These are phyloP conservation scores for Anthostomella pinea DNA, from an alignment of 2,329 filamentous ascomycete species.

Conservation along the genomic window DNA sequence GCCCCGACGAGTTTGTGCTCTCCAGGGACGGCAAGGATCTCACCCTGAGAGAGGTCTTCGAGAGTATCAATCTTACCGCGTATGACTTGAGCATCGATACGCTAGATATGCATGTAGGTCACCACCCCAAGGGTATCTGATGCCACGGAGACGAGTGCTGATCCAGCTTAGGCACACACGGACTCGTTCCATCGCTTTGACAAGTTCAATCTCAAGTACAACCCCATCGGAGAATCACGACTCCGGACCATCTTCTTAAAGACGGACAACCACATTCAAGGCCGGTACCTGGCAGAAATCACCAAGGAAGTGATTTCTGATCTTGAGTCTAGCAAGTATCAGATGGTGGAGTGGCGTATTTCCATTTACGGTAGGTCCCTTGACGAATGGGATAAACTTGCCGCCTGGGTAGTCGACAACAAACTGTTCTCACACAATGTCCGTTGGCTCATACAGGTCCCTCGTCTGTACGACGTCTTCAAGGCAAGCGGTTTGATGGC, in stretches of 20 bases:
- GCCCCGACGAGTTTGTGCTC: slow-evolving; percentile 87
- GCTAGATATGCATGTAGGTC: slow-evolving; percentile 89
- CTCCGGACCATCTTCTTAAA: slow-evolving; percentile 98
- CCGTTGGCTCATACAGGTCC: slow-evolving; percentile 94
- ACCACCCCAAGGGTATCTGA: not conserved
- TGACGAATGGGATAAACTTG: slow-evolving; percentile 96
- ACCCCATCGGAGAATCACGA: slow-evolving; percentile 92
- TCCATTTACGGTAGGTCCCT: slow-evolving; percentile 91
- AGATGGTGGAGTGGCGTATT: slow-evolving; percentile 99
- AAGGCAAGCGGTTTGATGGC: slow-evolving; percentile 84
- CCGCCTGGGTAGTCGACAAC: slow-evolving; percentile 96
- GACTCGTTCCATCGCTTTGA: slow-evolving; percentile 99
- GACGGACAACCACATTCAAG: slow-evolving; percentile 96
- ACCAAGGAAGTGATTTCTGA: slow-evolving; percentile 97
- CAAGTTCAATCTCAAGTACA: slow-evolving; percentile 99
- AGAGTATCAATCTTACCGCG: slow-evolving; percentile 94
- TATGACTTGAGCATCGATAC: slow-evolving; percentile 99
- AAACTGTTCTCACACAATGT: slow-evolving; percentile 98
- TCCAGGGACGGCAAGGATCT: slow-evolving; percentile 89
- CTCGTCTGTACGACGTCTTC: slow-evolving; percentile 92
- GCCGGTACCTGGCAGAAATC: slow-evolving; percentile 93
- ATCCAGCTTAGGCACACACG: slow-evolving; percentile 69
- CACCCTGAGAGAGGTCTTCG: slow-evolving; percentile 89
- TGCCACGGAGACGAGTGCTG: slow-evolving; percentile 8
- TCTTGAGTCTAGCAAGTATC: slow-evolving; percentile 97